phyloP scores from a whole-genome alignment of 208 protist genomes.

The Acanthamoeba polyphaga region DNA sequence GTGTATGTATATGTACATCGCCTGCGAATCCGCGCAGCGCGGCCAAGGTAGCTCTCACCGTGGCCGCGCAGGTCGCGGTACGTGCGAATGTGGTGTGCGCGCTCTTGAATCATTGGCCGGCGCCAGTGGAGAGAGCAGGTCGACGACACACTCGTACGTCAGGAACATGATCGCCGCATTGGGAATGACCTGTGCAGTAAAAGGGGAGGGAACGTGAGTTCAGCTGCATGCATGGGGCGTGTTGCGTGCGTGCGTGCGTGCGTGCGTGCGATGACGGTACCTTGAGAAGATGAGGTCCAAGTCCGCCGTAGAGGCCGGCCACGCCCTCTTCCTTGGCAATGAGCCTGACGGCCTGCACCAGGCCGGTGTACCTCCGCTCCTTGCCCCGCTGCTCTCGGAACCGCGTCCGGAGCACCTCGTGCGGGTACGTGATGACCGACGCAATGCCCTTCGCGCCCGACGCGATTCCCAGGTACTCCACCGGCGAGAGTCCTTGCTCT shows the following conservation, averaged over 20 bases:
- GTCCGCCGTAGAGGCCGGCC: slow-evolving; percentile 60
- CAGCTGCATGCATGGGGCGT: neutral
- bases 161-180: slow-evolving; percentile 89
- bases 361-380: slow-evolving; percentile 67
- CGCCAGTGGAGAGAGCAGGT: neutral
- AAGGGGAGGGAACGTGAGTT: slow-evolving; percentile 22
- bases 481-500: neutral
- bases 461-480: slow-evolving; percentile 60
- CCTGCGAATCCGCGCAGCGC: neutral
- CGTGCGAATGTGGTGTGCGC: neutral
- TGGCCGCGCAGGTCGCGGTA: too few species aligned
- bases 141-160: slow-evolving; percentile 82
- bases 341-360: slow-evolving; percentile 60
- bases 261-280: neutral
- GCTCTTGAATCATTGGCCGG: neutral
- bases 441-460: slow-evolving; percentile 82
- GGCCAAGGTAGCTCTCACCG: slow-evolving; percentile 4
- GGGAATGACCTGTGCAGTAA: slow-evolving; percentile 84
- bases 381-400: slow-evolving; percentile 79
- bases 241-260: neutral
- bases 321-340: slow-evolving; percentile 59
- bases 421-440: slow-evolving; percentile 84
- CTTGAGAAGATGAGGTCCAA: slow-evolving; percentile 26
- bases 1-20: neutral
- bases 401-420: slow-evolving; percentile 88